phyloP scores from a whole-genome alignment of 805 yeast genomes.

The Lipomyces oligophaga region DNA sequence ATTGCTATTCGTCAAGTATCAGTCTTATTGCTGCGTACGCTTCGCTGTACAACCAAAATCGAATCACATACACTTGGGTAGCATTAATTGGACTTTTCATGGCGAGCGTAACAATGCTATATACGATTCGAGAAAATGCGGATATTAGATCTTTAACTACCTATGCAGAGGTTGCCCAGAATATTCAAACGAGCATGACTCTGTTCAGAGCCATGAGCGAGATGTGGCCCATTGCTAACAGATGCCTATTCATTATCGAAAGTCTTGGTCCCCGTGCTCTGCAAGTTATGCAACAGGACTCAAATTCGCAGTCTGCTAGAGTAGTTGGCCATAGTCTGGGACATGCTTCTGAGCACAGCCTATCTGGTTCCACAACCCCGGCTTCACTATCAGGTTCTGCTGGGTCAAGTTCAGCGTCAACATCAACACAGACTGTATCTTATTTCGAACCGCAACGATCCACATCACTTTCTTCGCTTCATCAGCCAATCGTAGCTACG shows the following conservation, averaged over 20 bases:
- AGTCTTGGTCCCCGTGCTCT: constrained; percentile 10
- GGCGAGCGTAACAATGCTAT: constrained; percentile 50
- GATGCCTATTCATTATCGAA: constrained; percentile 11
- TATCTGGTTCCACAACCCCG: not conserved
- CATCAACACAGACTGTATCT: too few relatives aligned
- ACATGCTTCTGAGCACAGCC: too few relatives aligned
- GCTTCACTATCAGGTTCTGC: constrained; percentile 1
- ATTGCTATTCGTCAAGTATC: constrained; percentile 57
- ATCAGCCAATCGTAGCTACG: too few relatives aligned
- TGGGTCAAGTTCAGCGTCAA: not conserved
- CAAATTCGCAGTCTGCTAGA: not conserved
- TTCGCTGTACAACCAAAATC: constrained; percentile 49
- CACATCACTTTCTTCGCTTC: too few relatives aligned
- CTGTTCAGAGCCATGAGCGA: constrained; percentile 16
- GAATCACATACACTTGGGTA: constrained; percentile 83
- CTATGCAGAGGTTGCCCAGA: not conserved
- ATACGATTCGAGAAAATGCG: constrained; percentile 8
- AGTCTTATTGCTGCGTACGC: constrained; percentile 61
- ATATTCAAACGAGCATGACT: constrained; percentile 3
- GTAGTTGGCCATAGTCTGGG: too few relatives aligned
- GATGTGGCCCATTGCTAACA: constrained; percentile 19
- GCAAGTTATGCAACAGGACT: constrained; percentile 1
- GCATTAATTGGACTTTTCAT: constrained; percentile 80
- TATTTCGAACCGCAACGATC: too few relatives aligned
- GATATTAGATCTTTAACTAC: constrained; percentile 6